These are phyloP conservation scores for Diutina catenulata DNA, from an alignment of 1,139 yeast species.

Conservation along the genomic window DNA sequence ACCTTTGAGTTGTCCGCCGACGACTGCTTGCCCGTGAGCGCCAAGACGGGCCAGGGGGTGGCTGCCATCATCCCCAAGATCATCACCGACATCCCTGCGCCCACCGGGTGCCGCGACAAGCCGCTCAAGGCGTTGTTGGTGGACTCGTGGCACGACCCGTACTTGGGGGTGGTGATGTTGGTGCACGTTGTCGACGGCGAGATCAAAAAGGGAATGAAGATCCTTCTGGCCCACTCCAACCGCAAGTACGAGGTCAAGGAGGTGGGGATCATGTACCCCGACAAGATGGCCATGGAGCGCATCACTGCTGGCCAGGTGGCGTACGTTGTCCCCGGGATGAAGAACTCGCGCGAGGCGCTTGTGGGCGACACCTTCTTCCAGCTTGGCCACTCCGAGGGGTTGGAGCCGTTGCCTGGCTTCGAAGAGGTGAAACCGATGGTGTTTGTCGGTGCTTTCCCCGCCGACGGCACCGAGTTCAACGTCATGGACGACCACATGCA, in stretches of 20 bases:
- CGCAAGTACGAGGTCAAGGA: conserved; percentile 79
- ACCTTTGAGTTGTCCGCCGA: conserved; percentile 71
- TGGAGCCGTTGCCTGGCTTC: conserved; percentile 83
- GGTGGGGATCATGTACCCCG: conserved; percentile 94
- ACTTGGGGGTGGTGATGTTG: conserved; percentile 84
- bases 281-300: conserved; percentile 48
- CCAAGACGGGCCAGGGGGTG: conserved; percentile 81
- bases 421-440: conserved; percentile 98
- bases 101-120: conserved; percentile 37
- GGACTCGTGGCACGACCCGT: conserved; percentile 95
- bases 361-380: conserved; percentile 87
- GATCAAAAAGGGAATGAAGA: conserved; percentile 60
- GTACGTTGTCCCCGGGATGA: conserved; percentile 88
- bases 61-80: conserved; percentile 68
- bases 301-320: conserved; percentile 90
- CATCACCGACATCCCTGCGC: conserved; percentile 64
- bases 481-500: conserved; percentile 83
- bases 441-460: conserved; percentile 95
- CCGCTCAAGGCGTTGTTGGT: conserved; percentile 76
- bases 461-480: conserved; percentile 86
- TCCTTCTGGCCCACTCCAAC: conserved; percentile 68
- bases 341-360: conserved; percentile 71
- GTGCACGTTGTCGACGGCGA: conserved; percentile 79
- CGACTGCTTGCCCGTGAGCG: conserved; percentile 80
- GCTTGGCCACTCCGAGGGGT: conserved; percentile 44